Evolutionary conservation across 1,139 yeast species (phyloP), one percentile per base, ranked within the genome.

Genomic region (Blastobotrys persicus): DNA sequence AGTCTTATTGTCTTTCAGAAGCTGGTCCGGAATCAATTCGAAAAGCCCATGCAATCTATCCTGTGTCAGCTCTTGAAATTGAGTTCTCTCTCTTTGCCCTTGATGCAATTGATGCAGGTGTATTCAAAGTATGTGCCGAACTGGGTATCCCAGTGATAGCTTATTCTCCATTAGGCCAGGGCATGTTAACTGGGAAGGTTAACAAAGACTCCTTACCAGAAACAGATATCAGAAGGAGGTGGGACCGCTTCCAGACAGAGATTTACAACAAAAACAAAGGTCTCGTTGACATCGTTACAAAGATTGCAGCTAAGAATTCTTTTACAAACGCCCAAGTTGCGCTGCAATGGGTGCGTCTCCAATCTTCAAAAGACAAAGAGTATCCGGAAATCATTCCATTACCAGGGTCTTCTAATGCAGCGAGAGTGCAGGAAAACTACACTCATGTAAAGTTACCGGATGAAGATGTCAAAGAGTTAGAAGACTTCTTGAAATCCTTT

Each of bases 111-210:
- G 55, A 67, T 7, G 79, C 84, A 59, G 95, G 91, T 1, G 75
- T 84, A 17, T 76, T 83, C 54, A 75, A 73, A 13, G 66, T 72
- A 3, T 75, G 80, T 53, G 71, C 67, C n/a, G 83, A 81, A 52
- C 71, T 77, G 35, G 72, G 71, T n/a, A 76, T 88, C 50, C 85
- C 92, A 6, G 71, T 87, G 34, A 70, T 85, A 54, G 88, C 91
- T 23, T 88, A 88, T 68, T 84, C 95, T 23, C 96, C 96, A 38
- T 73, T 88, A 53, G 83, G 88, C n/a, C 75, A 86, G 60, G 96
- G 96, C 0, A 68, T 81, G 50, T 75, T 88, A 52, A 83, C 94
- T 5, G 94, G 92, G 50, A 56, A 71, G 14, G 76, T 80, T 50
- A 77, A 70, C 41, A 58, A 68, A 3, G 69, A 70, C 3, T 77